Conservation (phyloP, 257 asterid genomes). For the Nicotiana undulata region DNA sequence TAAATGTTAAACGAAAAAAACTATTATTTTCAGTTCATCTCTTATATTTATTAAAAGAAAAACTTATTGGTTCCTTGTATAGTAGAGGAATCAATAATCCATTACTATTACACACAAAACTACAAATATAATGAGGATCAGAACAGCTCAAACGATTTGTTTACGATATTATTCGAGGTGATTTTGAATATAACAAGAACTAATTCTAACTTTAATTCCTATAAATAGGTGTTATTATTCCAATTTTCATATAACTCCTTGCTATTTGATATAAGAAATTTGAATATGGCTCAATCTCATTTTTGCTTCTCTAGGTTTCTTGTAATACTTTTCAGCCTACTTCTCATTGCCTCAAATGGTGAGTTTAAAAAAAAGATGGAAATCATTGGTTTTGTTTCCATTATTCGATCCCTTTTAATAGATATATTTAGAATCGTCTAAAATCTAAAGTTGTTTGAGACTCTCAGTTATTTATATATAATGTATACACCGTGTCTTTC, state of each 20-base stretch:
- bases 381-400: too few relatives aligned
- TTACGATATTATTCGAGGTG: not conserved
- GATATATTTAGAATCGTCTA: too few relatives aligned
- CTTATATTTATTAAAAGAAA: too few relatives aligned
- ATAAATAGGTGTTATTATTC: not conserved
- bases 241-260: not conserved
- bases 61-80: not conserved
- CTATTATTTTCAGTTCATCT: too few relatives aligned
- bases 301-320: not conserved
- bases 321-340: not conserved
- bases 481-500: not conserved
- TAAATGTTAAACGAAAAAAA: too few relatives aligned
- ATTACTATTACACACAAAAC: not conserved
- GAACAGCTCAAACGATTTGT: not conserved
- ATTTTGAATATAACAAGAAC: not conserved
- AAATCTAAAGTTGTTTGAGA: not conserved
- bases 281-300: not conserved
- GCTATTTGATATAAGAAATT: not conserved
- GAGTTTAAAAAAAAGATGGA: not conserved
- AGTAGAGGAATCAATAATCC: not conserved
- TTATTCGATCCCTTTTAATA: too few relatives aligned
- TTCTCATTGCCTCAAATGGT: not conserved
- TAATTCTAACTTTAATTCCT: too few relatives aligned
- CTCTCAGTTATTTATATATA: too few relatives aligned
- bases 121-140: not conserved